phyloP scores from a whole-genome alignment of 2,329 filamentous ascomycete genomes.

The Aspergillus intermedius region DNA sequence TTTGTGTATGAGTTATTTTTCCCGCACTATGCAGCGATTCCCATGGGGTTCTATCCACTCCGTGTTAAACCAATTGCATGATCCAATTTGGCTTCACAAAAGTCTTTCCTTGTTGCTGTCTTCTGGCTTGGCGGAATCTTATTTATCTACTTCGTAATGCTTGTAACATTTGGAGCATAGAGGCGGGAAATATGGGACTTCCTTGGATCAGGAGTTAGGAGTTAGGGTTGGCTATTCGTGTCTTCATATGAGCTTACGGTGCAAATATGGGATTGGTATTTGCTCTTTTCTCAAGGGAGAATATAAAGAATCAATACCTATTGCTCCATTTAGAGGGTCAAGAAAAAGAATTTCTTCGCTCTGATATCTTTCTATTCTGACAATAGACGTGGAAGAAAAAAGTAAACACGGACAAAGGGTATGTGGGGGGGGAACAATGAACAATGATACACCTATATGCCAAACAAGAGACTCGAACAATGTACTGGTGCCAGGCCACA shows the following conservation, averaged over 20 bases:
- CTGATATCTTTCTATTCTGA: constrained; percentile 3
- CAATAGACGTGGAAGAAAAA: constrained; percentile 1
- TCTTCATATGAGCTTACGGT: too few relatives aligned
- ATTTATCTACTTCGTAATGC: too few relatives aligned
- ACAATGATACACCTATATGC: constrained; percentile 24
- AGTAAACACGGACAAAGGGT: constrained; percentile 13
- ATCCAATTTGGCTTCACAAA: constrained; percentile 9
- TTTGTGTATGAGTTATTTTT: constrained; percentile 14
- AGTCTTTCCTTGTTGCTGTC: too few relatives aligned
- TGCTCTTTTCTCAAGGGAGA: too few relatives aligned
- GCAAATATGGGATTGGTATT: too few relatives aligned
- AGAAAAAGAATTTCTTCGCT: not conserved
- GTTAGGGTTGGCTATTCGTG: too few relatives aligned
- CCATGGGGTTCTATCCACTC: constrained; percentile 24
- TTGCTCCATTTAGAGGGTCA: not conserved
- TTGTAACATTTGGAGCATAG: too few relatives aligned
- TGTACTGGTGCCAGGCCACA: too few relatives aligned
- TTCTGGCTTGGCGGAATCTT: too few relatives aligned
- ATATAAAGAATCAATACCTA: too few relatives aligned
- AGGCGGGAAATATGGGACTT: too few relatives aligned
- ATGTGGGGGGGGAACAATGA: constrained; percentile 15
- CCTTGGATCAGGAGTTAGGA: too few relatives aligned
- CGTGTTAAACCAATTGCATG: constrained; percentile 28
- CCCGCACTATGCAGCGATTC: constrained; percentile 30
- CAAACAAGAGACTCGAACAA: constrained; percentile 3